Evolutionary conservation across 2,329 filamentous ascomycete species (phyloP), one percentile per base, ranked within the genome.

Genomic region (Cladosporium sp.): DNA sequence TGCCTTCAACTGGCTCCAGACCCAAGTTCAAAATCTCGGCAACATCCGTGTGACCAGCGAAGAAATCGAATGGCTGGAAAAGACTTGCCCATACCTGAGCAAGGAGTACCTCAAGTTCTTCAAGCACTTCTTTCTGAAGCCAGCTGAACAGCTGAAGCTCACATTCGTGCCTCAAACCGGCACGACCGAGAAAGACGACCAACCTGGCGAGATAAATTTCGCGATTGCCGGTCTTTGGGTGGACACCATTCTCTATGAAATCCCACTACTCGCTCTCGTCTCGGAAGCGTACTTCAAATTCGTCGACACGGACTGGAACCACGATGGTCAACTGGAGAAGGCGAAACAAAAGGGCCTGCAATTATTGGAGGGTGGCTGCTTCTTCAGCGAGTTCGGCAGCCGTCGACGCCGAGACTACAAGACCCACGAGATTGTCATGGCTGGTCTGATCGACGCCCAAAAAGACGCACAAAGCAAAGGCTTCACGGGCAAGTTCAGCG

Each of bases 251-350:
- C 86, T 99, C 26, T 99, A 99, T 80, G 95, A 99, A 80, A 97
- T 99, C 65, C 95, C 95, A 0, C 85, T 99, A 25, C 85, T 99
- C 23, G 93, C 96, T 2, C 79, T 99, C 69, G 92, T 94, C 1
- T 97, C 93, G 57, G 94, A 99, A 78, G 92, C 95, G 58, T 99
- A 97, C 81, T 99, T 99, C 84, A 93, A 91, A 75, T 98, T 97
- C 79, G 92, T 93, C 82, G 93, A 99, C 75, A 91, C 81, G 61
- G 93, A 97, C 76, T 99, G 95, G 95, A 89, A 86, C 72, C 91
- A 98, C 73, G 86, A 91, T 6, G 90, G 89, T 2, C 95, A 99
- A 77, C 88, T 96, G 73, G 89, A 96, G 58, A 89, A 89, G 71
- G 93, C 95, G 1, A 92, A 88, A 68, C 82, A 86, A 10, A 99